These are phyloP conservation scores for Phytophthora meadii DNA, from an alignment of 352 stramenopile species.

Conservation along the genomic window DNA sequence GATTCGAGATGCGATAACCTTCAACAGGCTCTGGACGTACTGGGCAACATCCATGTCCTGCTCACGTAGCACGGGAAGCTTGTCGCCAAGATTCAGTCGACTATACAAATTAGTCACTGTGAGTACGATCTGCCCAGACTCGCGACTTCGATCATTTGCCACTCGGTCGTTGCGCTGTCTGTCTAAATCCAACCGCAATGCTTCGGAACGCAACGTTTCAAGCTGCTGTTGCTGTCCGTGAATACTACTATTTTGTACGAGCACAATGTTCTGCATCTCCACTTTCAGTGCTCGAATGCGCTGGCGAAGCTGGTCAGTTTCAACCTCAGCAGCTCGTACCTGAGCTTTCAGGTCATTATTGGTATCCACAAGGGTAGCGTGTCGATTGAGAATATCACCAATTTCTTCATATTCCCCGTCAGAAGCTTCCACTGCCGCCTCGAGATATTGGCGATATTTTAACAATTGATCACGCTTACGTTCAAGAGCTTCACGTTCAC, in stretches of 20 bases:
- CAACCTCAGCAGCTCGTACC: slow-evolving; percentile 66
- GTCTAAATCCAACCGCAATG: slow-evolving; percentile 84
- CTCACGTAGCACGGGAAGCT: slow-evolving; percentile 75
- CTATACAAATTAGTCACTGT: slow-evolving; percentile 93
- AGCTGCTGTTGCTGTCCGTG: slow-evolving; percentile 85
- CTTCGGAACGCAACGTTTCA: slow-evolving; percentile 76
- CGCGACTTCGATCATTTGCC: slow-evolving; percentile 83
- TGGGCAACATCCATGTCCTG: slow-evolving; percentile 76
- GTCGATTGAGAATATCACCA: slow-evolving; percentile 84
- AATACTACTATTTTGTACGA: slow-evolving; percentile 89
- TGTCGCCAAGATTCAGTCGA: slow-evolving; percentile 78
- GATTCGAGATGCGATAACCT: slow-evolving; percentile 84
- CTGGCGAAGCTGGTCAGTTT: slow-evolving; percentile 82
- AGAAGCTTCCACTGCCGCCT: slow-evolving; percentile 80
- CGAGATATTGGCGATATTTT: slow-evolving; percentile 88
- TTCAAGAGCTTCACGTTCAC: slow-evolving; percentile 72
- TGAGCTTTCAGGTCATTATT: slow-evolving; percentile 89
- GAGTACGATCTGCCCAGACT: slow-evolving; percentile 91
- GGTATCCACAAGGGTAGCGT: slow-evolving; percentile 86
- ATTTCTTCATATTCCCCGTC: slow-evolving; percentile 90
- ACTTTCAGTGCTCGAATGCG: slow-evolving; percentile 80
- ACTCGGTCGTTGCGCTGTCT: slow-evolving; percentile 76
- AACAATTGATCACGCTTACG: slow-evolving; percentile 82
- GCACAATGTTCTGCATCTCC: slow-evolving; percentile 84
- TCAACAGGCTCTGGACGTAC: slow-evolving; percentile 80